Percentiles rank a stretch among this genome's conserved stretches.
These are phyloP conservation scores for Phaeolepiota aurea DNA, from an alignment of 768 basidiomycete species.

Conservation along the genomic window DNA sequence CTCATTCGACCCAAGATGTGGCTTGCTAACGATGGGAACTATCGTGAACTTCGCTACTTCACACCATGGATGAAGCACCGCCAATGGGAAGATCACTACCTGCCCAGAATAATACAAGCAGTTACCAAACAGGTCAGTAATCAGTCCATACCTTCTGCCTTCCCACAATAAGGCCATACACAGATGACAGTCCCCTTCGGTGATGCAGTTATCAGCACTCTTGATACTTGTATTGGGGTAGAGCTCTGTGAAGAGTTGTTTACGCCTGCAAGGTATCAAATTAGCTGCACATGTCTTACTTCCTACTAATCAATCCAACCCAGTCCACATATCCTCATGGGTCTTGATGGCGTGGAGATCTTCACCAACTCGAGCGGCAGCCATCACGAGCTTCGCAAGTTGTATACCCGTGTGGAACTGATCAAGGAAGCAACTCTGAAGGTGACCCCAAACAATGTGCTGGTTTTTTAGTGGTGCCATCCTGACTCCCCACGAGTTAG, in stretches of 20 bases:
- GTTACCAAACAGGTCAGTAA: conserved; percentile 76
- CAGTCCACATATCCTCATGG: conserved; percentile 97
- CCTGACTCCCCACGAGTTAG: conserved; percentile 54
- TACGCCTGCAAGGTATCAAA: conserved; percentile 93
- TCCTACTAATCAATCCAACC: too few species aligned
- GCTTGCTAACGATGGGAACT: conserved; percentile 98
- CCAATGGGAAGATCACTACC: conserved; percentile 84
- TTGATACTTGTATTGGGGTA: conserved; percentile 93
- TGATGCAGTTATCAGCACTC: conserved; percentile 87
- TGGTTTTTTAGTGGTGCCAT: too few species aligned
- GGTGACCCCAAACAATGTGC: too few species aligned
- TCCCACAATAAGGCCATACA: conserved; percentile 1
- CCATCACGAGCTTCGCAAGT: conserved; percentile 97
- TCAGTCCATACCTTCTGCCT: background rate
- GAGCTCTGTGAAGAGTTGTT: conserved; percentile 98
- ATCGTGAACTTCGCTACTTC: conserved; percentile 84
- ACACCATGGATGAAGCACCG: conserved; percentile 92
- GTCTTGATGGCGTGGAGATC: conserved; percentile 96
- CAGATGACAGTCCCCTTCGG: conserved; percentile 91
- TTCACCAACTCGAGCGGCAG: conserved; percentile 98
- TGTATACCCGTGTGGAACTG: conserved; percentile 83
- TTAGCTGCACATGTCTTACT: background rate
- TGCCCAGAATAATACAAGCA: conserved; percentile 82
- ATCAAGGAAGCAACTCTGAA: conserved; percentile 97
- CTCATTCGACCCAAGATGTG: conserved; percentile 99